phyloP scores from a whole-genome alignment of 1,284 basidiomycete genomes.

The Apiotrichum siamense region DNA sequence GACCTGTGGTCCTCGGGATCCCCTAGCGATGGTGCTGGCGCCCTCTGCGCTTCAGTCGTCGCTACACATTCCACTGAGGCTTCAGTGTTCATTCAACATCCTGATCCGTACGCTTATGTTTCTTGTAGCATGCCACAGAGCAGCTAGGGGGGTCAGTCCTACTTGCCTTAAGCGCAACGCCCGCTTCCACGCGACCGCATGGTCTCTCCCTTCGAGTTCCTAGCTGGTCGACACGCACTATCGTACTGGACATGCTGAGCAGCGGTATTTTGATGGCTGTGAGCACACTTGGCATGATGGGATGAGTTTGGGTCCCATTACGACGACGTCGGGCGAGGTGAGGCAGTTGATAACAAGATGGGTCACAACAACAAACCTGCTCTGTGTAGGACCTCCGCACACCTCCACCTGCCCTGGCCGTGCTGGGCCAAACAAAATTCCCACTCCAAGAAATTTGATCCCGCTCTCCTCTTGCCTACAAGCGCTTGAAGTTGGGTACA shows the following conservation, averaged over 20 bases:
- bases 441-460: slow-evolving; percentile 2
- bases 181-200: no score
- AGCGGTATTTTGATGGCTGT: slow-evolving; percentile 38
- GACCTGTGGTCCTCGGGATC: background rate
- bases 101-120: slow-evolving; percentile 34
- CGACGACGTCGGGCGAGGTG: background rate
- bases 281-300: slow-evolving; percentile 32
- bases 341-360: background rate
- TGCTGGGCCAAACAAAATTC: background rate
- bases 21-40: slow-evolving; percentile 1
- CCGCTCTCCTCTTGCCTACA: no score
- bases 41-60: background rate
- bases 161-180: no score
- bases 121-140: slow-evolving; percentile 45
- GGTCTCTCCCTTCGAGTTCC: no score
- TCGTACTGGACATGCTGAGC: slow-evolving; percentile 37
- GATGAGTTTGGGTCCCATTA: slow-evolving; percentile 10
- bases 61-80: background rate
- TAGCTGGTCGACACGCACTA: slow-evolving; percentile 29
- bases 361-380: no score
- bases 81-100: background rate
- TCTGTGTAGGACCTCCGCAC: no score
- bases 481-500: background rate
- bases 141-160: slow-evolving; percentile 30
- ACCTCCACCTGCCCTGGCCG: background rate